Evolutionary conservation across 805 yeast genomes (phyloP).

Genomic region (Diddensiella caesifluorescens): DNA sequence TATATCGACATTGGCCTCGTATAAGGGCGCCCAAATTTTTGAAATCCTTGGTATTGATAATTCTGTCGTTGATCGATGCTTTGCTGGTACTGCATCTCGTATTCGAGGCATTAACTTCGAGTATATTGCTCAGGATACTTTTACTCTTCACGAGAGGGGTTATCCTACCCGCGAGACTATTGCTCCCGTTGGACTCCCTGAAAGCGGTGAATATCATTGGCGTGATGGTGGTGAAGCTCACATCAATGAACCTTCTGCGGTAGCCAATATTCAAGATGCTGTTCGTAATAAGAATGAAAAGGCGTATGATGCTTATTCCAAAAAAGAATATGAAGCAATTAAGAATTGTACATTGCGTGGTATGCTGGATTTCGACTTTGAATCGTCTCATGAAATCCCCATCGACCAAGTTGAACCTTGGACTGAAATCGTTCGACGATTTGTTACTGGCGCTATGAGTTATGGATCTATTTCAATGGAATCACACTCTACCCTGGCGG

Average conservation of each 20-base stretch:
- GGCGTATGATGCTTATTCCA: constrained; percentile 86
- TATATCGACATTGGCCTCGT: constrained; percentile 95
- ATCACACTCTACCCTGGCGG: constrained; percentile 95
- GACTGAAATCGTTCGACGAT: constrained; percentile 97
- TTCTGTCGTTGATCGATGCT: constrained; percentile 90
- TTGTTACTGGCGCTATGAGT: constrained; percentile 99
- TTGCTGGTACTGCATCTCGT: constrained; percentile 96
- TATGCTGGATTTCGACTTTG: constrained; percentile 82
- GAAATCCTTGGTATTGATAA: constrained; percentile 96
- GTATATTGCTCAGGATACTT: constrained; percentile 94
- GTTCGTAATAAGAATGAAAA: constrained; percentile 92
- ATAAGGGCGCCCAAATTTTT: constrained; percentile 97
- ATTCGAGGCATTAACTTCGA: constrained; percentile 94
- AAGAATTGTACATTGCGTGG: constrained; percentile 93
- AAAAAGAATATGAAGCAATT: constrained; percentile 87
- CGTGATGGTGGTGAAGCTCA: constrained; percentile 98
- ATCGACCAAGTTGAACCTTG: constrained; percentile 98
- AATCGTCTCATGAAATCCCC: constrained; percentile 68
- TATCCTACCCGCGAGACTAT: constrained; percentile 72
- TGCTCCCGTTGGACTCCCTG: constrained; percentile 73
- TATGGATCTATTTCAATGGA: constrained; percentile 99
- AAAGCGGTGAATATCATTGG: constrained; percentile 97
- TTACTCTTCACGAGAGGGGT: constrained; percentile 88
- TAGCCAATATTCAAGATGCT: constrained; percentile 96
- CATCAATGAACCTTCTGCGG: constrained; percentile 89